phyloP scores from a whole-genome alignment of 805 yeast genomes.

The Teunomyces panamensis region DNA sequence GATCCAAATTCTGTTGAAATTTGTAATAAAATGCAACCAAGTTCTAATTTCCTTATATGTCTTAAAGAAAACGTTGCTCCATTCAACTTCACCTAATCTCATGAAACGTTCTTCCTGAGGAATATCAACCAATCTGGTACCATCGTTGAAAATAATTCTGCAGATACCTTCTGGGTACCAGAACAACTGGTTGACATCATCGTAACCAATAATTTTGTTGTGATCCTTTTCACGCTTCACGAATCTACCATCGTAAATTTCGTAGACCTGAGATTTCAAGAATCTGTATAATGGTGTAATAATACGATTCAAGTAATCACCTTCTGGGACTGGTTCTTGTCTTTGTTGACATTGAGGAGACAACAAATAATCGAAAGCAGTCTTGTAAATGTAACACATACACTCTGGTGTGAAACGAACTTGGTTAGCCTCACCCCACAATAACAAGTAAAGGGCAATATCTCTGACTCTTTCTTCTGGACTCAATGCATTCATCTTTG shows the following conservation, averaged over 20 bases:
- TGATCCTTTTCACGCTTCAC: constrained; percentile 86
- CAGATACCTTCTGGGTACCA: constrained; percentile 99
- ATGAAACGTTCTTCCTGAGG: constrained; percentile 87
- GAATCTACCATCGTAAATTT: constrained; percentile 75
- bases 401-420: constrained; percentile 85
- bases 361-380: constrained; percentile 84
- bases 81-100: constrained; percentile 85
- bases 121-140: constrained; percentile 84
- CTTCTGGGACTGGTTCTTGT: constrained; percentile 78
- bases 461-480: constrained; percentile 83
- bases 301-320: constrained; percentile 87
- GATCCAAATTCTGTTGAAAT: constrained; percentile 98
- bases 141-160: constrained; percentile 87
- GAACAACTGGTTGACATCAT: constrained; percentile 96
- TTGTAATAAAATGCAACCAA: constrained; percentile 93
- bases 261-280: constrained; percentile 78
- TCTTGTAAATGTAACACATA: constrained; percentile 91
- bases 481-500: constrained; percentile 66
- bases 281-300: constrained; percentile 86
- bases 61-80: constrained; percentile 91
- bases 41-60: constrained; percentile 95
- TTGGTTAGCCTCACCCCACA: constrained; percentile 92
- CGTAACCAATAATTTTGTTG: constrained; percentile 83
- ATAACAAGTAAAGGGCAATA: constrained; percentile 65
- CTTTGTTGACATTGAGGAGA: constrained; percentile 91